A percentile compares a stretch with the other conserved stretches of the same genome.
Conservation (phyloP, 208 protist species). For the Acanthamoeba healyi region DNA sequence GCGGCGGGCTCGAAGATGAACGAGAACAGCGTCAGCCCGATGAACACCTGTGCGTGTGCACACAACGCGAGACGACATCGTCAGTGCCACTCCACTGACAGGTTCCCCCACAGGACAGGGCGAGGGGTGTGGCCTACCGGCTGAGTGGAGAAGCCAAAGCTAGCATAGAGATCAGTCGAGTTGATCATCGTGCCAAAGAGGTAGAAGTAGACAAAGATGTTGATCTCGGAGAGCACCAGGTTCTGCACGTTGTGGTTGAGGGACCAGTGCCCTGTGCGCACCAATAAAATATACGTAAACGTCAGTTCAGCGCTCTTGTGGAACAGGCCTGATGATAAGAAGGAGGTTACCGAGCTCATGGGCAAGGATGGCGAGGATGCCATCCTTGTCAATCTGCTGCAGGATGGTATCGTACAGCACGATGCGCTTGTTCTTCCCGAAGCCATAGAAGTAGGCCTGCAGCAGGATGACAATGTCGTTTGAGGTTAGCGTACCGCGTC, state of each 20-base stretch:
- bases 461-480: background rate
- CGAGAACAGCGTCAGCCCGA: constrained; percentile 20
- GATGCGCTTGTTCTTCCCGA: constrained; percentile 62
- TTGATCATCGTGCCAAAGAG: constrained; percentile 26
- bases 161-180: constrained; percentile 24
- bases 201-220: constrained; percentile 38
- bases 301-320: no score
- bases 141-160: constrained; percentile 50
- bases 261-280: background rate
- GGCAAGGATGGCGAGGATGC: constrained; percentile 30
- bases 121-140: no score
- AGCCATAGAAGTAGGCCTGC: constrained; percentile 69
- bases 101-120: no score
- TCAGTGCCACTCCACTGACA: no score
- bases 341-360: constrained; percentile 18
- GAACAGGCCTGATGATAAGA: no score
- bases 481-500: background rate
- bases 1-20: constrained; percentile 17
- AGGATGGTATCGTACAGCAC: constrained; percentile 52
- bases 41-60: no score
- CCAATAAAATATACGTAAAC: no score
- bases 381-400: constrained; percentile 32
- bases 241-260: constrained; percentile 46
- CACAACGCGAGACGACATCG: no score
- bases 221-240: background rate